Percentiles rank a stretch among this genome's conserved stretches.
These are phyloP conservation scores for Salvia splendens DNA, from an alignment of 257 asterid species.

Conservation along the genomic window DNA sequence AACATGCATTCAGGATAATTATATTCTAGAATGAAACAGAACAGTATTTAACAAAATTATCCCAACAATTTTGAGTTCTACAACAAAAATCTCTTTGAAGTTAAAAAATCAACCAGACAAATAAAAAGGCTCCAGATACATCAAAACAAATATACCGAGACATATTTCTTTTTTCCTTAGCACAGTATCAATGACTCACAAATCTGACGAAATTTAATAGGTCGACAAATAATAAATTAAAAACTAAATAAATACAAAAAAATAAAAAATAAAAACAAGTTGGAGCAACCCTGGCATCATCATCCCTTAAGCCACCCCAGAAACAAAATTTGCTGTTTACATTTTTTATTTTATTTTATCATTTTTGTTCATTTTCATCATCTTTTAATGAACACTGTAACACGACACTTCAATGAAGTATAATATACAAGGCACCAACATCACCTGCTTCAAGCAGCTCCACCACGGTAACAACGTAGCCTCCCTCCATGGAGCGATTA, in stretches of 20 bases:
- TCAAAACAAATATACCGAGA: not conserved
- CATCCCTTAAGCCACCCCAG: slow-evolving; percentile 40
- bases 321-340: slow-evolving; percentile 39
- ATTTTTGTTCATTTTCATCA: not conserved
- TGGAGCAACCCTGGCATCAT: slow-evolving; percentile 27
- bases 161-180: slow-evolving; percentile 23
- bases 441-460: slow-evolving; percentile 42
- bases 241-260: slow-evolving; percentile 57
- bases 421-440: slow-evolving; percentile 48
- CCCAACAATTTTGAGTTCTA: not conserved
- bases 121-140: not conserved
- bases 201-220: slow-evolving; percentile 49
- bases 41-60: not conserved
- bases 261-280: slow-evolving; percentile 34
- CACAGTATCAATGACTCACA: slow-evolving; percentile 43
- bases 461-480: not conserved
- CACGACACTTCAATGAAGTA: slow-evolving; percentile 42
- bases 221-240: slow-evolving; percentile 39
- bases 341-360: not conserved
- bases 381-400: slow-evolving; percentile 43
- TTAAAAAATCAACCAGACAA: not conserved
- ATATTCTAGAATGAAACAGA: too few relatives aligned
- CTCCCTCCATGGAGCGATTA: not conserved
- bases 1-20: too few relatives aligned
- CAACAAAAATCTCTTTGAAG: not conserved